Evolutionary conservation across 2,329 filamentous ascomycete genomes (phyloP).

Genomic region (Teratosphaeria pseudoeucalypti): DNA sequence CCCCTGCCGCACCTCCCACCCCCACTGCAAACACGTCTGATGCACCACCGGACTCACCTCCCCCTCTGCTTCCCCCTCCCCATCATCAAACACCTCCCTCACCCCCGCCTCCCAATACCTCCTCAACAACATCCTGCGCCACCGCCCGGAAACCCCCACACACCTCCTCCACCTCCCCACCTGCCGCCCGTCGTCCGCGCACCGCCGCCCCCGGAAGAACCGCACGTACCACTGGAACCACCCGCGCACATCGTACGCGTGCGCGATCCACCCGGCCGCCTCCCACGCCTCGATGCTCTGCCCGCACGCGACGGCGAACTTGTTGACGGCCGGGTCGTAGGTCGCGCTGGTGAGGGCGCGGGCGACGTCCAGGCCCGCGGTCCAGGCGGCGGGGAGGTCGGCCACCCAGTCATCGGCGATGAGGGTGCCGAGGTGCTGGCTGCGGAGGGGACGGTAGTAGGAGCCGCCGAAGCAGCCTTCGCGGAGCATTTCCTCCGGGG

Average conservation of each 20-base stretch:
- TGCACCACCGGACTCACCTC: constrained; percentile 47
- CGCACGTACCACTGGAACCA: constrained; percentile 50
- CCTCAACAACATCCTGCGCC: constrained; percentile 42
- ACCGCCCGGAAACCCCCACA: constrained; percentile 42
- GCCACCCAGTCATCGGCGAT: constrained; percentile 36
- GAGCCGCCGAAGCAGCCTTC: constrained; percentile 45
- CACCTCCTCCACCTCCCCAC: constrained; percentile 43
- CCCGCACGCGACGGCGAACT: constrained; percentile 43
- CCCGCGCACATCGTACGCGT: constrained; percentile 42
- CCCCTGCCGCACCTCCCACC: constrained; percentile 42
- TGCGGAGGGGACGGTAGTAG: constrained; percentile 42
- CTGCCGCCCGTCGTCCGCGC: constrained; percentile 44
- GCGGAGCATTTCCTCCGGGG: constrained; percentile 41
- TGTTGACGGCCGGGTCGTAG: constrained; percentile 43
- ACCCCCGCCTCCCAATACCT: constrained; percentile 41
- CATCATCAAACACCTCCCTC: constrained; percentile 38
- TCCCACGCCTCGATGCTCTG: constrained; percentile 49
- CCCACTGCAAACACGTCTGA: constrained; percentile 49
- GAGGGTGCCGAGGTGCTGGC: constrained; percentile 31
- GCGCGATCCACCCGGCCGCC: constrained; percentile 45
- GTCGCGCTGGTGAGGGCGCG: constrained; percentile 30
- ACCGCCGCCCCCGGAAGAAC: constrained; percentile 42
- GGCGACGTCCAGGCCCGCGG: constrained; percentile 28
- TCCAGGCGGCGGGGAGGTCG: constrained; percentile 37
- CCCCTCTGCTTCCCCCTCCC: constrained; percentile 9